Base-by-base conservation (phyloP, 352 stramenopile species). In the Thraustotheca clavata region DNA sequence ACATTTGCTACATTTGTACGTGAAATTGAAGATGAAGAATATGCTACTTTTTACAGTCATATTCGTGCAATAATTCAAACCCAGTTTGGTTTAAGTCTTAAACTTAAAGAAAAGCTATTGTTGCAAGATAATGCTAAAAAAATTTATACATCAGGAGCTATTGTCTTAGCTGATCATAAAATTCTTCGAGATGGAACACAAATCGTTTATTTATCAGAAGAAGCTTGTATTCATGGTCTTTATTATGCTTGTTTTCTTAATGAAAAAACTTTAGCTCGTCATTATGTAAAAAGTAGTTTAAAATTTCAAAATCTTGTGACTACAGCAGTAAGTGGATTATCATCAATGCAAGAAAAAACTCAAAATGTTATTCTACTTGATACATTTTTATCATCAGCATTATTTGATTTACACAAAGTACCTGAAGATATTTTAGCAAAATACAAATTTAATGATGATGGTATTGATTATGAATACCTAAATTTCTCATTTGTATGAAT, bases 361-460 rank as follows among this genome's bases (percentile, higher is more conserved):
- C n/a, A n/a, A n/a, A n/a, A n/a, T n/a, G n/a, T n/a, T n/a, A n/a
- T n/a, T n/a, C n/a, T n/a, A n/a, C n/a, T n/a, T n/a, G n/a, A n/a
- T n/a, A n/a, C n/a, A n/a, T n/a, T n/a, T n/a, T n/a, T n/a, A n/a
- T n/a, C n/a, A n/a, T n/a, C n/a, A n/a, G n/a, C n/a, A n/a, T n/a
- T n/a, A n/a, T n/a, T 20, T 26, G 32, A 71, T 0, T 89, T 89
- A 35, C 67, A 73, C 20, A 67, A 76, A 14, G 67, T 93, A 3
- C 63, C 76, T 3, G 79, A 89, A 49, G 81, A 93, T 40, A 89
- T 91, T 36, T 67, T 88, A 11, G 76, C 80, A 3, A 75, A 87
- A 60, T 90, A 86, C 71, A 93, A 93, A 48, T 89, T 80, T 70
- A 87, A 87, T 47, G 83, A 93, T 33, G 81, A 93, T 48, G 81